Evolutionary conservation across 2,329 filamentous ascomycete genomes (phyloP), one percentile per base, ranked within the genome.

Genomic region (Colletotrichum camelliae): DNA sequence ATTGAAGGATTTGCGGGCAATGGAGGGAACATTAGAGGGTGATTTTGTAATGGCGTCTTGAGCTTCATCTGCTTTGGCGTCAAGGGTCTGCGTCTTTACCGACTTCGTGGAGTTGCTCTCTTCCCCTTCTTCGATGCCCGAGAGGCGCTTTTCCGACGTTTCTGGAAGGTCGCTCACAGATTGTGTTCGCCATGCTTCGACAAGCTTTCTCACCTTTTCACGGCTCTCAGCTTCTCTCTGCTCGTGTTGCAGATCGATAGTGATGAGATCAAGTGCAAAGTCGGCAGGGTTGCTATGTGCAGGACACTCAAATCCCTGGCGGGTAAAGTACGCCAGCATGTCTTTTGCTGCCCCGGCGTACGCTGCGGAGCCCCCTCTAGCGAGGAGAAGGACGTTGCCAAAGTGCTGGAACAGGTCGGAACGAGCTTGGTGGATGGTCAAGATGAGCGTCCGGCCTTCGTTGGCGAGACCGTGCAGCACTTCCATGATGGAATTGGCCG

Each of bases 381-480:
- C 93, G 2, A 96, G 87, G 1, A 96, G 89, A 2, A 96, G 84
- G 0, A 96, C 88, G 72, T 93, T 94, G 1, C 93, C 93, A 80
- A 96, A 96, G 76, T 92, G 90, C 24, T 87, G 86, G 80, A 95
- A 96, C 0, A 95, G 83, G 77, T 95, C 93, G 0, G 93, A 95
- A 4, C 94, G 91, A 1, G 94, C 92, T 81, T 96, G 94, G 74
- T 96, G 94, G 43, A 96, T 95, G 0, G 94, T 95, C n/a, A 95
- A 86, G 58, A 96, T 91, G 2, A 96, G 83, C 0, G 94, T 96
- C 7, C 94, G 90, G 1, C 94, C 94, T 84, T 96, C 94, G 27
- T 91, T 90, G 0, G 94, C 93, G 4, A 96, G 86, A 3, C 92
- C 92, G 29, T 91, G 89, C 1, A 96, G 88, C 4, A 96, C 93